Base-by-base conservation (phyloP, 2,329 filamentous ascomycete species). In the Cytospora paraplurivora region DNA sequence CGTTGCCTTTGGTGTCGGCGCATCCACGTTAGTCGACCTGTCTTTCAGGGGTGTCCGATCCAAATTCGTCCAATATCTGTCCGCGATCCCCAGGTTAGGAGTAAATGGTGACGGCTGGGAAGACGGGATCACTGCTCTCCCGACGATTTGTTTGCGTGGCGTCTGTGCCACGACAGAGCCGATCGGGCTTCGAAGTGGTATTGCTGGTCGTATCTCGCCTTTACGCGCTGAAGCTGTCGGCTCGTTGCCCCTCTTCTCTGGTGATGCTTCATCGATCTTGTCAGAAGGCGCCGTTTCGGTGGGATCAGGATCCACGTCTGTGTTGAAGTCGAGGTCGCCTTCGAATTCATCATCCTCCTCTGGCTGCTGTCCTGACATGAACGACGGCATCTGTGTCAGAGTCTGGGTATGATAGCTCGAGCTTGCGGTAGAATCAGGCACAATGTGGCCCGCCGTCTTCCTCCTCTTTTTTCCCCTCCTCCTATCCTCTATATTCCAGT, bases 61-160 rank as follows among this genome's bases (percentile, higher is more conserved):
- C 13, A 67, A 51, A 27, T 58, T 72, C 64, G 75, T 72, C 41
- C 74, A 77, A 63, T 80, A 79, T 8, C 77, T 71, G 1, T 71
- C 37, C n/a, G 21, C 21, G n/a, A 66, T 50, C 7, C 62, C 73
- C 6, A 81, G 66, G 71, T 78, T 75, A 0, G 77, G 73, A 2
- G 77, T 78, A 19, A 76, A 75, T 0, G 78, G 78, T 7, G 79
- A 79, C 3, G 76, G 75, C 65, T 77, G 75, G 0, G 81, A 82
- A 0, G 79, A 80, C 1, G 79, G 79, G 7, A 82, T 77, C 66
- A 81, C 78, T 2, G 74, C 68, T 41, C 50, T 38, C 8, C 38
- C 47, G 19, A 51, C 27, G 1, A 51, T 59, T 19, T 60, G 64
- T 38, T 38, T 59, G 27, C 56, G 33, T 19, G 64, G 80, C 7